Base-by-base conservation (phyloP, 768 basidiomycete species). In the Pleurotus giganteus region DNA sequence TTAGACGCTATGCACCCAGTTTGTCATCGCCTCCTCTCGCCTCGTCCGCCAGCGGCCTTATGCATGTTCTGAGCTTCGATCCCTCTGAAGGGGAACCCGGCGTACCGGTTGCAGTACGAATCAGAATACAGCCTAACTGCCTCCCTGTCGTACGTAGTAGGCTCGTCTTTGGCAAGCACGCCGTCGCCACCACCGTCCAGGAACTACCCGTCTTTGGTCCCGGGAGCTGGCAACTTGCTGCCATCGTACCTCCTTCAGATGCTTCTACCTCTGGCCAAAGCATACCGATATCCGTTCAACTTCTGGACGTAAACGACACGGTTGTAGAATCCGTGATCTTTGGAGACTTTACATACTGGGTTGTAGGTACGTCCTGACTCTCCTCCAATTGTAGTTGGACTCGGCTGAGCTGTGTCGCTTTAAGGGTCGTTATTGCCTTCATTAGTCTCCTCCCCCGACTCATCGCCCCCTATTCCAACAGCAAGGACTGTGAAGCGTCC, bases 291-390 rank as follows among this genome's bases (percentile, higher is more conserved):
- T 81, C 82, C 15, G 81, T 88, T 24, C 84, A 88, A 65, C 84
- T 83, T 9, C 71, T 89, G 53, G 78, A 81, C 67, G 70, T 74
- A 51, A 71, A 79, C 15, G 78, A 81, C 57, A 58, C 67, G 29
- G 65, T 89, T 32, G 65, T 91, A 15, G 88, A 89, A 61, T 78
- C 83, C 0, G 76, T 85, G 53, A 79, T 80, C 12, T 88, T 89
- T 67, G 91, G 89, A 53, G 78, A 83, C 58, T 91, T 89, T 68
- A 78, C 79, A 29, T 91, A 86, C 62, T 81, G 75, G 73, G 69
- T 77, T 21, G 65, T 72, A 55, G 78, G 84, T 69, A 47, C 57
- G 57, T 68, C 56, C 17, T 37, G 56, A 47, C 57, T 15, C 32
- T 53, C 41, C 36, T 55, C n/a, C 56, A 49, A 39, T 52, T 15